Evolutionary conservation across 2,329 filamentous ascomycete species (phyloP), one percentile per base, ranked within the genome.

Genomic region (Cladosporium sp.): DNA sequence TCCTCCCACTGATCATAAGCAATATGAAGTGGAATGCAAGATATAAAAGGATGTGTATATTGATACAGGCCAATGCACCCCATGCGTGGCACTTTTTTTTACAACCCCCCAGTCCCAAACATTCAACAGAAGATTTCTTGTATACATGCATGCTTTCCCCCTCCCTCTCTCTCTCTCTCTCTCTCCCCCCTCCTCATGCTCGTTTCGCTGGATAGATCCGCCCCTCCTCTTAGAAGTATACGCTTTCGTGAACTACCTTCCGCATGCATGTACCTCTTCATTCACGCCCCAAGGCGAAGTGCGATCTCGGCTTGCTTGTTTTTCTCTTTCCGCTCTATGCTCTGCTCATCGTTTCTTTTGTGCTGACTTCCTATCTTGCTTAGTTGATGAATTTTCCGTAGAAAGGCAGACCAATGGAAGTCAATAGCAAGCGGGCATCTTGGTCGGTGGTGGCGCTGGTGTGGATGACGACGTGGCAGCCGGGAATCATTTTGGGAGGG

Each of bases 381-480:
- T 73, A 82, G 54, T 81, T 71, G 48, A 78, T 67, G 45, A 85
- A 73, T 69, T 90, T 88, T 62, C 89, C 89, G 62, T 88, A 82
- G 69, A 96, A 96, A 0, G 91, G 90, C 56, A 93, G 71, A 27
- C 88, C 88, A 54, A 91, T 72, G 11, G 85, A 75, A 61, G 80
- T 79, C 51, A 90, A 74, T 47, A 96, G 77, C 53, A 96, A 72
- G 59, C 88, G 81, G 7, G 88, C 91, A 62, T 96, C 90, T 61
- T 85, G 84, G 69, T 96, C 89, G 22, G 86, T 92, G 20, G 79
- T 89, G 37, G 89, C 91, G 22, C 86, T 86, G 1, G 91, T 96
- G 69, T 93, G 85, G 50, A 96, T 78, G 52, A 85, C 86, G 60
- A 96, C 82, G 62, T 93, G 82, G 67, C 85, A 87, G 66, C 90